Evolutionary conservation across 1,284 basidiomycete species (phyloP).

Genomic region (Trametes sp.): DNA sequence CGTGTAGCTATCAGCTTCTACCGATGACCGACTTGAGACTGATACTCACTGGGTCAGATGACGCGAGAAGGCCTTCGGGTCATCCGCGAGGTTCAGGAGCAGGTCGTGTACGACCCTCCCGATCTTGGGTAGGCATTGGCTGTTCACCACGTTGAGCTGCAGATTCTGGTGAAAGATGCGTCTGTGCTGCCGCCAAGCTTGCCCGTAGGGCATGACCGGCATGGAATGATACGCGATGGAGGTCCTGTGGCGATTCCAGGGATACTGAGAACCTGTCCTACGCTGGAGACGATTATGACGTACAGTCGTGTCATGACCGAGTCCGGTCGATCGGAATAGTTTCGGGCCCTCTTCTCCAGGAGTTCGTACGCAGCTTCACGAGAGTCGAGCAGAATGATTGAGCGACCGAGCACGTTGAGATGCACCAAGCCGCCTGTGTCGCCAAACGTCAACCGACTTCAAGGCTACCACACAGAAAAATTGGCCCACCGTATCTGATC

Average conservation of each 20-base stretch:
- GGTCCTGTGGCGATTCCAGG: background rate
- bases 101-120: background rate
- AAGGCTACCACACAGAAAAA: background rate
- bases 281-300: background rate
- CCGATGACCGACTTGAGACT: no score
- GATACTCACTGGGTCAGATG: conserved; percentile 12
- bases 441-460: no score
- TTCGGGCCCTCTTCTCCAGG: conserved; percentile 25
- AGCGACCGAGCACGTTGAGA: conserved; percentile 12
- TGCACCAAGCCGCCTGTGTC: conserved; percentile 14
- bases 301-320: conserved; percentile 21
- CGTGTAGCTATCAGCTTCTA: no score
- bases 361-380: conserved; percentile 24
- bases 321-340: conserved; percentile 21
- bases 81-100: conserved; percentile 1
- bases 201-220: conserved; percentile 11
- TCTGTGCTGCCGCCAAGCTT: conserved; percentile 19
- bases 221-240: conserved; percentile 5
- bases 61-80: background rate
- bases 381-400: conserved; percentile 21
- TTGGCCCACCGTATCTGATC: background rate
- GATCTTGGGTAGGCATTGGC: background rate
- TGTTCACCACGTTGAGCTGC: background rate
- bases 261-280: no score
- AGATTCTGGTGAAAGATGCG: conserved; percentile 19